Percentiles rank a stretch among this genome's conserved stretches.
Conservation (phyloP, 176 grass and related monocot genomes). For the Luzula sylvatica region DNA sequence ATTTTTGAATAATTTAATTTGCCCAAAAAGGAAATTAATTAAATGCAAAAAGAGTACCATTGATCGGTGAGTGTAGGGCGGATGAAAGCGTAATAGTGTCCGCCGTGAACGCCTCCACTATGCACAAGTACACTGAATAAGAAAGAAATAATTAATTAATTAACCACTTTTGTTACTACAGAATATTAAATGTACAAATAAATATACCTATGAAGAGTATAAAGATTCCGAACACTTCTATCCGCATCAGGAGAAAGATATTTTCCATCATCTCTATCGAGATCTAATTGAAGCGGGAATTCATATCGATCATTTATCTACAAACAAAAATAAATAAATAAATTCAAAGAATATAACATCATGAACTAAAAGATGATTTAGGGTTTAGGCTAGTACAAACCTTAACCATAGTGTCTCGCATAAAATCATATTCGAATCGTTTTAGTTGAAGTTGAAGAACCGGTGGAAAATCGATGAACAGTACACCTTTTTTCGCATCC, state of each 20-base stretch:
- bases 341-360: constrained; percentile 2
- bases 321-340: constrained; percentile 19
- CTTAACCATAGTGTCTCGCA: constrained; percentile 99
- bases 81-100: constrained; percentile 98
- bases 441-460: constrained; percentile 98
- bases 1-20: too few relatives aligned
- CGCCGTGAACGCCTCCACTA: constrained; percentile 94
- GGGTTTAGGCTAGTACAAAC: constrained; percentile 43
- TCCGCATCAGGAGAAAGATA: constrained; percentile 96
- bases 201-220: constrained; percentile 90
- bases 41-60: constrained; percentile 32
- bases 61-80: constrained; percentile 88
- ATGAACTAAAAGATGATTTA: neutral
- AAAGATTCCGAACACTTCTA: constrained; percentile 85
- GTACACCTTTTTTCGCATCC: constrained; percentile 99
- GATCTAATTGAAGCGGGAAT: constrained; percentile 96
- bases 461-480: constrained; percentile 96
- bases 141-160: constrained; percentile 12
- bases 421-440: constrained; percentile 99
- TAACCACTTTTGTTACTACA: too few relatives aligned
- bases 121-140: constrained; percentile 91
- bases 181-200: too few relatives aligned
- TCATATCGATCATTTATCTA: constrained; percentile 99
- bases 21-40: neutral
- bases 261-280: constrained; percentile 86